Conservation (phyloP, 129 eudicot genomes). For the Gnaphalium uliginosum region DNA sequence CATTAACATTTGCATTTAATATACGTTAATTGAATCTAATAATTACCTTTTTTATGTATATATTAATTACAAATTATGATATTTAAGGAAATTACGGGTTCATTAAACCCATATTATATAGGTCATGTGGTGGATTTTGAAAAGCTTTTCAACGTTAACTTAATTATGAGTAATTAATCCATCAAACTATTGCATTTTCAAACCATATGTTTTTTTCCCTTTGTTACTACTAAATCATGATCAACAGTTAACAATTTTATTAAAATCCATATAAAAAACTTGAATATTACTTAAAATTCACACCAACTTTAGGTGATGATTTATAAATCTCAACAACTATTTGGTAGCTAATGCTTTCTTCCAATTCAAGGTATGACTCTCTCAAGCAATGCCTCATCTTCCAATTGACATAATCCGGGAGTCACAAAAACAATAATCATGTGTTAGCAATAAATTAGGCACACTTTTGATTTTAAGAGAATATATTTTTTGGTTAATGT, state of each 20-base stretch:
- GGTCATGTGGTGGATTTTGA: too few relatives aligned
- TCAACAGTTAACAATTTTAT: not conserved
- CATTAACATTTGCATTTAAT: too few relatives aligned
- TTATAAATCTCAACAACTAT: slow-evolving; percentile 73
- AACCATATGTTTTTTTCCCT: not conserved
- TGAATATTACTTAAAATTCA: slow-evolving; percentile 25
- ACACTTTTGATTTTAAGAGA: not conserved
- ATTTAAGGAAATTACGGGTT: too few relatives aligned
- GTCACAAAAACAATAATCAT: not conserved
- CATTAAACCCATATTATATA: too few relatives aligned
- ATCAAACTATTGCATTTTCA: too few relatives aligned
- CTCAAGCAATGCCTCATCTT: slow-evolving; percentile 41
- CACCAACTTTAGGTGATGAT: slow-evolving; percentile 60
- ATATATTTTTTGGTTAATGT: too few relatives aligned
- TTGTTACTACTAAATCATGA: not conserved
- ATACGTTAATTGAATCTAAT: too few relatives aligned
- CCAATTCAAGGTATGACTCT: slow-evolving; percentile 51
- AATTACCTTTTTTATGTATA: too few relatives aligned
- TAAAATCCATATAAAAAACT: not conserved
- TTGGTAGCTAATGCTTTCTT: slow-evolving; percentile 68
- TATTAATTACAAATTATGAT: too few relatives aligned
- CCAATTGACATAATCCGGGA: slow-evolving; percentile 8
- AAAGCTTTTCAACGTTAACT: too few relatives aligned
- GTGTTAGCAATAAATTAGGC: not conserved
- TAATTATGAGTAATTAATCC: too few relatives aligned